Evolutionary conservation across 23 red algal species (phyloP).

Genomic region (Agarophyton chilense): DNA sequence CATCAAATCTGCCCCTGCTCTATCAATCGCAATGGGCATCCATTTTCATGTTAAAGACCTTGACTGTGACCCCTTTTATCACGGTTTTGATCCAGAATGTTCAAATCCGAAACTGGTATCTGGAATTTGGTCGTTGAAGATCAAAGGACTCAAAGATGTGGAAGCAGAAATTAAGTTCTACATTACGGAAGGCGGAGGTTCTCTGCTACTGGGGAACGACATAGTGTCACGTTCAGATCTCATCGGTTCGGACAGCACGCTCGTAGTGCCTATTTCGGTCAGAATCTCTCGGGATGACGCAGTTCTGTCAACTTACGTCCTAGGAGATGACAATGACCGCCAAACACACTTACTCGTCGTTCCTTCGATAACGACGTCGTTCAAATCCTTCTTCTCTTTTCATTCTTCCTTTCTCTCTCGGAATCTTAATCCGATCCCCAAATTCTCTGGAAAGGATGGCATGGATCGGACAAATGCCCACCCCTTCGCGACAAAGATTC

Average conservation of each 20-base stretch:
- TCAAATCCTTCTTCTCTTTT: slow-evolving; percentile 2
- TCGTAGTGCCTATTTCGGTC: not conserved
- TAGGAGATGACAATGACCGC: too few species aligned
- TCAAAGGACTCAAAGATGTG: not conserved
- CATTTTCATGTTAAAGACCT: too few species aligned
- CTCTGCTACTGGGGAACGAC: slow-evolving; percentile 2
- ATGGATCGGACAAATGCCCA: not conserved
- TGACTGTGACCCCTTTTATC: too few species aligned
- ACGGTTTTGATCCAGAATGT: slow-evolving; percentile 20
- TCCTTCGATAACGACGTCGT: too few species aligned
- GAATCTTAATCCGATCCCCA: not conserved
- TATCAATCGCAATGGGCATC: slow-evolving; percentile 20
- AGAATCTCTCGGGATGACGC: not conserved
- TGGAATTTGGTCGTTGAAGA: not conserved
- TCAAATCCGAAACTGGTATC: not conserved
- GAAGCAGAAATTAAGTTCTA: slow-evolving; percentile 1
- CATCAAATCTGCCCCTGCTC: not conserved
- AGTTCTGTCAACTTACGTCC: too few species aligned
- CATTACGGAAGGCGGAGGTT: not conserved
- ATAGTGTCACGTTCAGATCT: not conserved
- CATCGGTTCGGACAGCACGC: not conserved
- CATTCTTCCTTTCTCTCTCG: not conserved
- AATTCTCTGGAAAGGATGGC: not conserved
- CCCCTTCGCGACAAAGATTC: slow-evolving; percentile 15
- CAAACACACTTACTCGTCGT: too few species aligned